Base-by-base conservation (phyloP, 129 eudicot species). In the Saposhnikovia divaricata region DNA sequence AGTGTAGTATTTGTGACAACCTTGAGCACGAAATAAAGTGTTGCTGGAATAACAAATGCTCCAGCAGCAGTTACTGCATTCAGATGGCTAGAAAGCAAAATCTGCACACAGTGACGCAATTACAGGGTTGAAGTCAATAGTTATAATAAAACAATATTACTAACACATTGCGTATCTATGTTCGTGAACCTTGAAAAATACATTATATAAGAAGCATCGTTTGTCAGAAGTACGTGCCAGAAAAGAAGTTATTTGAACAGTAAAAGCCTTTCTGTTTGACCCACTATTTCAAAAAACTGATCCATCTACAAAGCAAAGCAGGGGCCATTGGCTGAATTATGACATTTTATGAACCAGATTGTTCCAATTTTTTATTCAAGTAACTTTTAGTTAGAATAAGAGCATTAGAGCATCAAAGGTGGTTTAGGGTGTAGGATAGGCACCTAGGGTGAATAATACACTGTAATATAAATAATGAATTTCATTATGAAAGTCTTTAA, bases 1-100 rank as follows among this genome's bases (percentile, higher is more conserved):
- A 25, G 42, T 73, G 51, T 48, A 12, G 31, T 53, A 38, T 73
- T 13, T 73, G 51, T 34, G n/a, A 81, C 69, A 61, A 96, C 99
- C 99, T 96, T 85, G 63, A 90, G 93, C 44, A 87, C 53, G 43
- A 90, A 84, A 84, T 92, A 96, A 61, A 96, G 90, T 40, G 97
- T 81, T 15, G 91, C 83, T 34, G 99, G 99, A 80, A 96, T 74
- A 74, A 88, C 68, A 80, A 96, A 92, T 19, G 97, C 99, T 79
- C 99, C 99, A 8, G 90, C 85, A 28, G 97, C 96, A 84, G 93
- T 82, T 42, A 83, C 87, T 80, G 88, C 89, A 82, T 77, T 84
- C 69, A 92, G 51, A 86, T 85, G 73, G 74, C 91, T 84, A 18
- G 98, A 86, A 76, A 96, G 89, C 80, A 96, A 85, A 73, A 96